Evolutionary conservation across 257 asterid species (phyloP).

Genomic region (Primulina eburnea): DNA sequence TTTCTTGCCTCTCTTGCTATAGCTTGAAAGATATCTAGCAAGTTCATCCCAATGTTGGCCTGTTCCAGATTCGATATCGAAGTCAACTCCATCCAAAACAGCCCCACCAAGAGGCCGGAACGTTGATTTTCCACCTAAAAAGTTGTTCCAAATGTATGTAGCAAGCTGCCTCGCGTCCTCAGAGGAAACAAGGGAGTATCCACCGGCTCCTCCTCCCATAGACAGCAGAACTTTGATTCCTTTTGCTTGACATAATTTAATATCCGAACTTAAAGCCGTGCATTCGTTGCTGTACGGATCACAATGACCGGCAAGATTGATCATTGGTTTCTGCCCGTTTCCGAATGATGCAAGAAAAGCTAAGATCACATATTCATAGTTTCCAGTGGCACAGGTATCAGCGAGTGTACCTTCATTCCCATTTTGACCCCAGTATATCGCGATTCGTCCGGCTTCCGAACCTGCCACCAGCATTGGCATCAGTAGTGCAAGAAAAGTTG

Average conservation of each 20-base stretch:
- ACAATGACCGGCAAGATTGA: slow-evolving; percentile 61
- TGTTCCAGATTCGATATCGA: slow-evolving; percentile 54
- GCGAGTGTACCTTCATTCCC: slow-evolving; percentile 56
- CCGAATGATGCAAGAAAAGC: slow-evolving; percentile 55
- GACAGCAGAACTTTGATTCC: slow-evolving; percentile 57
- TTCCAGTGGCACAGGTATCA: slow-evolving; percentile 48
- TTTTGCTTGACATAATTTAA: slow-evolving; percentile 41
- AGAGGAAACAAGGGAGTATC: slow-evolving; percentile 42
- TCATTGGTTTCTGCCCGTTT: slow-evolving; percentile 43
- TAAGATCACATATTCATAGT: slow-evolving; percentile 42
- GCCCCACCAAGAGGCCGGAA: slow-evolving; percentile 47
- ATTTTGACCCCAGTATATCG: slow-evolving; percentile 65
- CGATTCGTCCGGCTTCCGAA: slow-evolving; percentile 50
- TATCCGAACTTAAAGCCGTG: slow-evolving; percentile 38
- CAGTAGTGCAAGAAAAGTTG: slow-evolving; percentile 19
- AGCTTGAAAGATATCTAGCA: slow-evolving; percentile 33
- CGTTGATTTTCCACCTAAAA: slow-evolving; percentile 45
- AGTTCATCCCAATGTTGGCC: slow-evolving; percentile 52
- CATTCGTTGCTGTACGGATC: slow-evolving; percentile 49
- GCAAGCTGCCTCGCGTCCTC: slow-evolving; percentile 49
- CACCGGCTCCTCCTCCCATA: slow-evolving; percentile 50
- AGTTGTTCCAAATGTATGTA: slow-evolving; percentile 48
- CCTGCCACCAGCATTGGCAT: slow-evolving; percentile 35
- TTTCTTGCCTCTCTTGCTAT: slow-evolving; percentile 41
- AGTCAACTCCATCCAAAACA: slow-evolving; percentile 57